phyloP scores from a whole-genome alignment of 768 basidiomycete species.

The Lactarius indigo region DNA sequence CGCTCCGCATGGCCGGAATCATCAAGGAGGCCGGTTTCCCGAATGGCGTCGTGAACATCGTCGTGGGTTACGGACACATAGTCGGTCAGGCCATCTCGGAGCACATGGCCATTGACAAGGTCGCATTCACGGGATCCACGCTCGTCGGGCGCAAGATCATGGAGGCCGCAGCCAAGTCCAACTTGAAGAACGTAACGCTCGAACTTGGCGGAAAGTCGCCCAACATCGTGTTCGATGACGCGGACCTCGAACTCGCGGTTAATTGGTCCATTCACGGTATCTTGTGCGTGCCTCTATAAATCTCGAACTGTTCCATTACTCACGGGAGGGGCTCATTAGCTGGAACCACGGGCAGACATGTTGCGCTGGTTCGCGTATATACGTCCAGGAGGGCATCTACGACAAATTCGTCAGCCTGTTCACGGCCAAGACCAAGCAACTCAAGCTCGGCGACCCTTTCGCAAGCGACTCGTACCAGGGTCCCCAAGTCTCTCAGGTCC shows the following conservation, averaged over 20 bases:
- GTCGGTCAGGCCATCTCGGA: constrained; percentile 55
- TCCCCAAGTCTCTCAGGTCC: constrained; percentile 72
- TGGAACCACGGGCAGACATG: constrained; percentile 77
- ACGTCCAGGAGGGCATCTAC: constrained; percentile 75
- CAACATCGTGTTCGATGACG: constrained; percentile 59
- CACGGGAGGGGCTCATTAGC: constrained; percentile 32
- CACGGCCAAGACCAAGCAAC: constrained; percentile 46
- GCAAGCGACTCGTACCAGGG: constrained; percentile 57
- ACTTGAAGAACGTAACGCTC: constrained; percentile 67
- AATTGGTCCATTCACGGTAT: constrained; percentile 57
- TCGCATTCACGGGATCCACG: constrained; percentile 73
- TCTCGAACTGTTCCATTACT: not conserved
- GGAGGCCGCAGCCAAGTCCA: constrained; percentile 54
- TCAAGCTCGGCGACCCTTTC: constrained; percentile 77
- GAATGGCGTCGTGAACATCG: constrained; percentile 57
- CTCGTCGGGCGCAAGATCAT: constrained; percentile 60
- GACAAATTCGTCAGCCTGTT: constrained; percentile 68
- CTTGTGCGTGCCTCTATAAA: constrained; percentile 39
- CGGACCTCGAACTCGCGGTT: constrained; percentile 55
- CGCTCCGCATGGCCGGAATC: constrained; percentile 44
- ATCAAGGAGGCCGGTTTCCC: constrained; percentile 59
- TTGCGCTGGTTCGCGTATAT: constrained; percentile 78
- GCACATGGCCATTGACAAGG: constrained; percentile 59
- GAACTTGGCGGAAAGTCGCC: constrained; percentile 74
- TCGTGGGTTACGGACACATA: constrained; percentile 51